These are phyloP conservation scores for Nemania diffusa DNA, from an alignment of 2,329 filamentous ascomycete genomes.

Conservation along the genomic window DNA sequence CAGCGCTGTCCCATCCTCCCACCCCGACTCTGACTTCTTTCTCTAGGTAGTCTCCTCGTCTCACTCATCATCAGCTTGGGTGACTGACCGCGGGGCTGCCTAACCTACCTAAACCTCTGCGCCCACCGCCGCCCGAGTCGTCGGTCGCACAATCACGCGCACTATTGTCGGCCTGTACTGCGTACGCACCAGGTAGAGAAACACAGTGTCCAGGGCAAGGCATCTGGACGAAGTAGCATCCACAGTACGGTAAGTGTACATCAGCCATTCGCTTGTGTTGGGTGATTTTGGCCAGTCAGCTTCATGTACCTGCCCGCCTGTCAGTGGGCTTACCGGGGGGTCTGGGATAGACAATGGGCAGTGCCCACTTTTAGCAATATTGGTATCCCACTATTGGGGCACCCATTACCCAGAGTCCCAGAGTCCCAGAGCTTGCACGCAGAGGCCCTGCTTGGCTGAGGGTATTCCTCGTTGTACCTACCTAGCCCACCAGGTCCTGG, in stretches of 20 bases:
- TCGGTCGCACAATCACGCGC: slow-evolving; percentile 36
- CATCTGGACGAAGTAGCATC: slow-evolving; percentile 25
- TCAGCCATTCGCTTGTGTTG: slow-evolving; percentile 38
- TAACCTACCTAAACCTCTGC: slow-evolving; percentile 32
- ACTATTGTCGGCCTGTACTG: slow-evolving; percentile 29
- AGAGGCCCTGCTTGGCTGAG: slow-evolving; percentile 43
- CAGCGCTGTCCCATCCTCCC: not conserved
- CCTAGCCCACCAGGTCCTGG: slow-evolving; percentile 36
- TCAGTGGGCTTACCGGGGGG: slow-evolving; percentile 35
- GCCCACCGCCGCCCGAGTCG: slow-evolving; percentile 31
- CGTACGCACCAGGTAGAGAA: slow-evolving; percentile 22
- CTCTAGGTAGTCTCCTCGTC: slow-evolving; percentile 6
- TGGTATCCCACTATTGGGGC: slow-evolving; percentile 48
- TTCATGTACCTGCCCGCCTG: slow-evolving; percentile 39
- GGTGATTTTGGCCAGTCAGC: slow-evolving; percentile 39
- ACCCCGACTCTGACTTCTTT: not conserved
- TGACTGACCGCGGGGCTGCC: slow-evolving; percentile 25
- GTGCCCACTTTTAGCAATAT: slow-evolving; percentile 48
- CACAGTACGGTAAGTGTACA: slow-evolving; percentile 39
- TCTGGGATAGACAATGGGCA: slow-evolving; percentile 33
- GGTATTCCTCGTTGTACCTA: slow-evolving; percentile 29
- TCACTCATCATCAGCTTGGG: not conserved
- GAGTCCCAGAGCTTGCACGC: slow-evolving; percentile 45
- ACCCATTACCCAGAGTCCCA: slow-evolving; percentile 41
- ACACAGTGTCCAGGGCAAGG: slow-evolving; percentile 36